These are phyloP conservation scores for Protomyces lactucae-debilis DNA, from an alignment of 1,139 yeast genomes.

Conservation along the genomic window DNA sequence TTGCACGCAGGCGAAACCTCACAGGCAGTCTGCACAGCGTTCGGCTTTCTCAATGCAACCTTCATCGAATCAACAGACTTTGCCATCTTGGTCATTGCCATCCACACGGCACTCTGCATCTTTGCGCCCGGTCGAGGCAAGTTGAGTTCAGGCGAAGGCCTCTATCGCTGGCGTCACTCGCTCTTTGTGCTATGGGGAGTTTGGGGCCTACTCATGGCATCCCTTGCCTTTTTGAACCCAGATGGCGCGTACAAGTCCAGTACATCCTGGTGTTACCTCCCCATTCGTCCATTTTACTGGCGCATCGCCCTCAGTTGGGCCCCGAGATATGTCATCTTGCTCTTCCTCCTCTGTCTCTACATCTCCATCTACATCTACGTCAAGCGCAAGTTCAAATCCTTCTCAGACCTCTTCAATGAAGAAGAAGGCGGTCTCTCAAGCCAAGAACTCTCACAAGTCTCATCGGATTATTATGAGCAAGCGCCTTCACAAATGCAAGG, in stretches of 20 bases:
- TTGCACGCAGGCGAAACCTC: slow-evolving; percentile 48
- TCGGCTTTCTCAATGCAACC: slow-evolving; percentile 80
- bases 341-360: slow-evolving; percentile 61
- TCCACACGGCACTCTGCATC: slow-evolving; percentile 72
- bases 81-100: slow-evolving; percentile 75
- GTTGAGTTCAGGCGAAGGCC: slow-evolving; percentile 45
- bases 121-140: slow-evolving; percentile 50
- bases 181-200: slow-evolving; percentile 59
- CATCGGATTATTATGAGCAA: background rate
- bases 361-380: slow-evolving; percentile 70
- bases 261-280: slow-evolving; percentile 54
- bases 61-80: slow-evolving; percentile 85
- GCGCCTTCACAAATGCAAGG: background rate
- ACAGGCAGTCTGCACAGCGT: slow-evolving; percentile 56
- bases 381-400: slow-evolving; percentile 36
- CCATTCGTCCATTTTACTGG: slow-evolving; percentile 70
- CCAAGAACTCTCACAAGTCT: background rate
- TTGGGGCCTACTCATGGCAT: slow-evolving; percentile 64
- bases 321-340: slow-evolving; percentile 65
- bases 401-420: background rate
- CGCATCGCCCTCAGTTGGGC: slow-evolving; percentile 74
- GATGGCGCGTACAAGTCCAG: slow-evolving; percentile 36
- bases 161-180: slow-evolving; percentile 54
- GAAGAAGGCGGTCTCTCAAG: background rate
- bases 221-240: slow-evolving; percentile 54